Evolutionary conservation across 1,284 basidiomycete genomes (phyloP).

Genomic region (Boletellus deceptivus): DNA sequence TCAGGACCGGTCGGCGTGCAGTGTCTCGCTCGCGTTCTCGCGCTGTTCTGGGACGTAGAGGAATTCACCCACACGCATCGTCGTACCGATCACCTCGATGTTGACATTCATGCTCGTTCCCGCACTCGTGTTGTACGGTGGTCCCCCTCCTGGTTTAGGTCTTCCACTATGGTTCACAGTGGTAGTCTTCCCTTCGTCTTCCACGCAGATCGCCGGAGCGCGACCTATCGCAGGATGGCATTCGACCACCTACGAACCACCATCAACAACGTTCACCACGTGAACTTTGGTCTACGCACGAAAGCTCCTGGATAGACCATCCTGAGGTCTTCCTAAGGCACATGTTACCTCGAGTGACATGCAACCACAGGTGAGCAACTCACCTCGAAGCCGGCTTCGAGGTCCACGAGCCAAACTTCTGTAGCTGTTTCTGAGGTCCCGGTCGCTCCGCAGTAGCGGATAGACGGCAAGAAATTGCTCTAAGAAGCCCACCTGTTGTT

Average conservation of each 20-base stretch:
- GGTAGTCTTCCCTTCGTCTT: slow-evolving; percentile 12
- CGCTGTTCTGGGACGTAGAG: slow-evolving; percentile 7
- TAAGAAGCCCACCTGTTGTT: slow-evolving; percentile 11
- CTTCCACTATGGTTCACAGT: neutral
- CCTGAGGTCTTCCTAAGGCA: slow-evolving; percentile 13
- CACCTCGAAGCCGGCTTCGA: slow-evolving; percentile 17
- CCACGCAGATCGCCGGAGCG: slow-evolving; percentile 22
- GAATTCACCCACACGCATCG: slow-evolving; percentile 8
- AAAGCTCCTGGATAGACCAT: slow-evolving; percentile 26
- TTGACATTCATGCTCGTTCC: slow-evolving; percentile 7
- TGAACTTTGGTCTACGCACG: slow-evolving; percentile 1
- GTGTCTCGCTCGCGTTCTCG: too few relatives aligned
- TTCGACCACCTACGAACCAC: slow-evolving; percentile 14
- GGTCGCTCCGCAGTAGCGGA: slow-evolving; percentile 1
- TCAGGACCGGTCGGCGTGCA: neutral
- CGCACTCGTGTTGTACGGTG: slow-evolving; percentile 22
- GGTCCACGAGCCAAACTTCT: slow-evolving; percentile 1
- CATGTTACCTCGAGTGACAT: neutral
- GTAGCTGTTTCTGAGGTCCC: neutral
- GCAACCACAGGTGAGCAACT: neutral
- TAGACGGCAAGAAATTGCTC: slow-evolving; percentile 8
- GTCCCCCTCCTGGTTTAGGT: neutral
- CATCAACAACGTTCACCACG: neutral
- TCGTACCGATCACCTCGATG: slow-evolving; percentile 20
- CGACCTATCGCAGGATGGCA: slow-evolving; percentile 15